Evolutionary conservation across 495 filamentous ascomycete species (phyloP).

Genomic region (Trichoderma virens): DNA sequence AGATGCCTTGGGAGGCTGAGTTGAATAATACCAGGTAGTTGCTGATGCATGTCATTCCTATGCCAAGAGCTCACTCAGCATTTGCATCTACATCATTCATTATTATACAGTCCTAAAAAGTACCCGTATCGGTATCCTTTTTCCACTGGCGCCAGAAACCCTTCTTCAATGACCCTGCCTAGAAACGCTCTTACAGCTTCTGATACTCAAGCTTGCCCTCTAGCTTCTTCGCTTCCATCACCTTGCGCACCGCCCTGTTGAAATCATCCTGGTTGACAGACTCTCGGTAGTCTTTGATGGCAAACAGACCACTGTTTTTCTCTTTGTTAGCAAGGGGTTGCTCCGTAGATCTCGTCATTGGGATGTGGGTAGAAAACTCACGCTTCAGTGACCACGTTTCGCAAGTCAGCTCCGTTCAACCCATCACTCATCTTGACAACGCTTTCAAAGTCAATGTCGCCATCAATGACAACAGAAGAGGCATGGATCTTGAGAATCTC

Average conservation of each 20-base stretch:
- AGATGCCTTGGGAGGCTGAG: neutral
- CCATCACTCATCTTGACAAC: slow-evolving; percentile 99
- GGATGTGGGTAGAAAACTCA: slow-evolving; percentile 41
- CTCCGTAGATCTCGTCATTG: neutral
- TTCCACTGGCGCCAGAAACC: neutral
- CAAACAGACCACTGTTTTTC: slow-evolving; percentile 69
- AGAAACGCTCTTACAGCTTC: slow-evolving; percentile 60
- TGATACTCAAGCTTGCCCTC: slow-evolving; percentile 97
- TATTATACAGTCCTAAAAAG: neutral
- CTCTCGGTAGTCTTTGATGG: slow-evolving; percentile 95
- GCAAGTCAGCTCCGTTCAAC: slow-evolving; percentile 92
- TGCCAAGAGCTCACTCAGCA: slow-evolving; percentile 3
- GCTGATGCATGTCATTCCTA: neutral
- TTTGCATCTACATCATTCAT: slow-evolving; percentile 1
- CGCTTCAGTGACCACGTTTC: slow-evolving; percentile 99
- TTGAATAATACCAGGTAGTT: neutral
- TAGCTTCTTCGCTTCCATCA: slow-evolving; percentile 94
- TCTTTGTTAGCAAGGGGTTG: slow-evolving; percentile 18
- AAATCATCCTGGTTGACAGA: slow-evolving; percentile 97
- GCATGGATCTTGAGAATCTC: slow-evolving; percentile 99
- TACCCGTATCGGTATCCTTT: neutral
- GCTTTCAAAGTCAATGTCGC: slow-evolving; percentile 98
- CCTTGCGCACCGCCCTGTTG: slow-evolving; percentile 96
- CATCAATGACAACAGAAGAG: slow-evolving; percentile 74
- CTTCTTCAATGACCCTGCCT: neutral